Evolutionary conservation across 2,329 filamentous ascomycete species (phyloP).

Genomic region (Aspergillus aculeatinus): DNA sequence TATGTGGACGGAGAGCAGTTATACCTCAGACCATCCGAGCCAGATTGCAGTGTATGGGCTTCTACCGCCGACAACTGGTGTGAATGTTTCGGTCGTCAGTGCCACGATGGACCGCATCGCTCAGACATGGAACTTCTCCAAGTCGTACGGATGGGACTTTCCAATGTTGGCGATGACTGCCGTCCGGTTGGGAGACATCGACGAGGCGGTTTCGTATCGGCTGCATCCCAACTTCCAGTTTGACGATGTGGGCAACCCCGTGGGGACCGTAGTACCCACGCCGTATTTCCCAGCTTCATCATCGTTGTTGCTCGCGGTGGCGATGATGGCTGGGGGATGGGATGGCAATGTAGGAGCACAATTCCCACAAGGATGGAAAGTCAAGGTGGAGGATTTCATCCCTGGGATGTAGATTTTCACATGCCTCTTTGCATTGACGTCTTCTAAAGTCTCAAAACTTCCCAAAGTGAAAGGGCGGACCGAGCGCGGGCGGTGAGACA

Average conservation of each 20-base stretch:
- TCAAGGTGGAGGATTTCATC: too few relatives aligned
- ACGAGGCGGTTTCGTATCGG: conserved; percentile 44
- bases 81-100: conserved; percentile 38
- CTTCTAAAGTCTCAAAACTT: too few relatives aligned
- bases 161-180: conserved; percentile 50
- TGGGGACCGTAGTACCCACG: conserved; percentile 54
- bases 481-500: too few relatives aligned
- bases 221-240: conserved; percentile 54
- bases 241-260: conserved; percentile 57
- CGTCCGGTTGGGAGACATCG: conserved; percentile 42
- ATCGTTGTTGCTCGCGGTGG: conserved; percentile 52
- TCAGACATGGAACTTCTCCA: conserved; percentile 44
- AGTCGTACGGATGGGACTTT: conserved; percentile 50
- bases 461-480: too few relatives aligned
- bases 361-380: too few relatives aligned
- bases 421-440: too few relatives aligned
- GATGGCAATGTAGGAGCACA: conserved; percentile 28
- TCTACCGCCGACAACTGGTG: conserved; percentile 41
- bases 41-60: conserved; percentile 49
- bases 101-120: conserved; percentile 43
- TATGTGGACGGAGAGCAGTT: conserved; percentile 43
- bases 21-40: conserved; percentile 47
- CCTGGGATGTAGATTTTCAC: too few relatives aligned
- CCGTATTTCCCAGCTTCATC: conserved; percentile 58
- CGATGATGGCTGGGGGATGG: conserved; percentile 60